Evolutionary conservation across 345 rosid genomes (phyloP), one percentile per base, ranked within the genome.

Genomic region (Atalantia buxifolia): DNA sequence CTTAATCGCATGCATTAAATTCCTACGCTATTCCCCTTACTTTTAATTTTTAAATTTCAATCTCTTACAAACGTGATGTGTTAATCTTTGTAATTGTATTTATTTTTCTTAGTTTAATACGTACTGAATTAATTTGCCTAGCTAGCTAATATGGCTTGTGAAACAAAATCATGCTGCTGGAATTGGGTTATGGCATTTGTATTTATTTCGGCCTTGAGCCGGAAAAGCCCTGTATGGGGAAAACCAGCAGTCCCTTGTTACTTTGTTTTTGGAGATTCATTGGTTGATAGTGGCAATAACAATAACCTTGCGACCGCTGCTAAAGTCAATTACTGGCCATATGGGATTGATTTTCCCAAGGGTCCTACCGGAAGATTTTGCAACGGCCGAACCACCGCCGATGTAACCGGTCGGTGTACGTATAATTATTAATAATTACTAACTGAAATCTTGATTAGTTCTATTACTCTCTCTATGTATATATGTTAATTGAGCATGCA

Each of bases 231-330:
- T 16, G 76, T 19, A 2, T 0, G 12, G 42, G 78, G 53, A 64
- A 9, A 9, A 63, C 72, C 81, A 16, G 12, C 28, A 7, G 81
- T 81, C 35, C 84, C 84, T 35, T 77, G 84, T 61, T 74, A 66
- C 55, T 81, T 81, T 36, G 62, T 77, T n/a, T 81, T 81, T 16
- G 84, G 81, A 67, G 84, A 77, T 59, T 81, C 84, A 19, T 33
- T 81, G 31, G 80, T 63, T 22, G 81, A 81, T n/a, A 59, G 36
- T 61, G 84, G 84, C 13, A 77, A 77, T 2, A 81, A 81, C 33
- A 81, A 81, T 14, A 5, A 45, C 9, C 75, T 77, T 10, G 22
- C 28, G 9, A 74, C 84, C 1, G 12, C 2, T 1, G 69, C 48
- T 22, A 81, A 81, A 60, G 30, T 33, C 22, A 28, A 81, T 67